Conservation (phyloP, 345 rosid genomes). For the Cardamine resedifolia region DNA sequence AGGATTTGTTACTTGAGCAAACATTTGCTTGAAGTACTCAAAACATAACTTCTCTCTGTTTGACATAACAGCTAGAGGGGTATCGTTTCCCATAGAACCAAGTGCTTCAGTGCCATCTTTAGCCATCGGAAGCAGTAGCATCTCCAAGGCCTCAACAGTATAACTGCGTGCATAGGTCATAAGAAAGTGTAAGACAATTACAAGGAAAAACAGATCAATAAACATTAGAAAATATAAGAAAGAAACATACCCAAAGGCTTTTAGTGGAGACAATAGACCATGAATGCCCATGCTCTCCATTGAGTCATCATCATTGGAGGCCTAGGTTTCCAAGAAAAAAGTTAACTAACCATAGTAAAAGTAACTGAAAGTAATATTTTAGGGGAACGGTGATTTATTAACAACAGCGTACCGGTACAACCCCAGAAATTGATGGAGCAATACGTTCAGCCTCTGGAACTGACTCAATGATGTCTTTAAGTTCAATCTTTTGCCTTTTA, state of each 20-base stretch:
- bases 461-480: conserved; percentile 67
- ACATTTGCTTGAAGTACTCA: conserved; percentile 99
- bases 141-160: conserved; percentile 94
- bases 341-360: neutral
- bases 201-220: neutral
- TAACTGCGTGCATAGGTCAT: conserved; percentile 55
- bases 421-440: conserved; percentile 73
- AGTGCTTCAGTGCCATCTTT: conserved; percentile 95
- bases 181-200: conserved; percentile 3
- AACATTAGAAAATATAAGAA: neutral
- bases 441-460: conserved; percentile 59
- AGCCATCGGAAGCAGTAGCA: conserved; percentile 99
- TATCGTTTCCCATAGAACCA: conserved; percentile 99
- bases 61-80: conserved; percentile 98
- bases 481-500: conserved; percentile 79
- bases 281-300: conserved; percentile 90
- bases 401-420: conserved; percentile 48
- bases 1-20: conserved; percentile 99
- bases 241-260: conserved; percentile 87
- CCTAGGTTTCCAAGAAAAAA: conserved; percentile 41
- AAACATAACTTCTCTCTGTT: conserved; percentile 80
- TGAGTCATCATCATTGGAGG: conserved; percentile 67
- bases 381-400: neutral
- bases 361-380: neutral
- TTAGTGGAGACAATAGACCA: conserved; percentile 85